Base-by-base conservation (phyloP, 169 alveolate genomes). In the Plasmodium berghei region DNA sequence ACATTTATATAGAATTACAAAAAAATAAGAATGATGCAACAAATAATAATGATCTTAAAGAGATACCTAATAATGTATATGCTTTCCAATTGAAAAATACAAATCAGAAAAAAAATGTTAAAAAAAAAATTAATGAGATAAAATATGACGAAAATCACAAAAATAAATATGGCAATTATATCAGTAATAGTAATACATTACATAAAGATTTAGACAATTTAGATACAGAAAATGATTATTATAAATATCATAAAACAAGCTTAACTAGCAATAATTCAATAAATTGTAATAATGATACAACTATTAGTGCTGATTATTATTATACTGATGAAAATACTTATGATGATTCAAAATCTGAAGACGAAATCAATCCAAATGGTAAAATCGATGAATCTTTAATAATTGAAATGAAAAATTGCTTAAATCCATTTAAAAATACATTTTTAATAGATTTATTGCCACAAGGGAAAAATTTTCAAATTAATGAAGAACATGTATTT, bases 371-470 rank as follows among this genome's bases (percentile, higher is more conserved):
- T 26, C n/a, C 72, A 12, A 28, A 34, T 66, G 12, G 72, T 9
- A 59, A 72, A 83, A 67, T 83, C 16, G 91, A 86, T 59, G 87
- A 86, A 22, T 26, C 87, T 14, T 9, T 86, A 42, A 86, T 86
- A 87, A 14, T 42, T 9, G 91, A 86, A 70, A 58, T 86, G 91
- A 86, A 71, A 20, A 86, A 71, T 28, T 86, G 86, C 45, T 48
- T 86, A 45, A 86, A 86, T 58, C 91, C 91, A 42, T 71, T 86
- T 14, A 86, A 59, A 64, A 86, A 86, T 64, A 86, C 86, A 9
- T 86, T 86, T 46, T 63, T 86, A 54, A 66, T 86, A 40, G 87
- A 86, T 86, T 86, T 86, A 66, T 64, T 86, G 20, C 91, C 91
- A 9, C 91, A 70, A 22, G 91, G 91, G 12, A 86, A 86, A 72